Evolutionary conservation across 257 asterid genomes (phyloP).

Genomic region (Echites panduratus): DNA sequence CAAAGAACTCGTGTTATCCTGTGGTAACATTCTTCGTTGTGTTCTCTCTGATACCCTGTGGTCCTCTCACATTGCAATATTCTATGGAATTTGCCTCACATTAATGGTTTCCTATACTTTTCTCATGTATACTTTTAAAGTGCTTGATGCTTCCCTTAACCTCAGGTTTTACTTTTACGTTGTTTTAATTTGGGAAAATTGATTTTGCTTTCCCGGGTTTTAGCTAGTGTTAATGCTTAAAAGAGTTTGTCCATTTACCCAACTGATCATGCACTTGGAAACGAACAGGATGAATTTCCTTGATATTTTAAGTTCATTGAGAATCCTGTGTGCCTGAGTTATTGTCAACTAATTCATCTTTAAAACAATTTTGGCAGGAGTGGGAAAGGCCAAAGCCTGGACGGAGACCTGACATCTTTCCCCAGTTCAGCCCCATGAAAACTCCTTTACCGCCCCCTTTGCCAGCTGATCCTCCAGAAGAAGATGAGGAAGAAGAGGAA

Average conservation of each 20-base stretch:
- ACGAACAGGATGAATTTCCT: neutral
- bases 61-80: neutral
- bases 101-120: neutral
- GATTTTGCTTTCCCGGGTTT: neutral
- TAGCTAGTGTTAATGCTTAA: neutral
- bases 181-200: neutral
- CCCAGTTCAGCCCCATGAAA: slow-evolving; percentile 90
- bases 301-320: neutral
- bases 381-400: slow-evolving; percentile 74
- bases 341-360: neutral
- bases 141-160: neutral
- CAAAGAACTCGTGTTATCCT: neutral
- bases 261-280: neutral
- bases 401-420: slow-evolving; percentile 75
- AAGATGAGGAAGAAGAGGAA: slow-evolving; percentile 75
- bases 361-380: slow-evolving; percentile 37
- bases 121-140: neutral
- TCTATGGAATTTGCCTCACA: neutral
- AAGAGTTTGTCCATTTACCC: too few species aligned
- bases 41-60: neutral
- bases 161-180: neutral
- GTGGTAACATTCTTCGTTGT: neutral
- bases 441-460: slow-evolving; percentile 79
- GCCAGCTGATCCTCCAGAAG: slow-evolving; percentile 58
- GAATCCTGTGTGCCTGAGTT: neutral